Evolutionary conservation across 352 stramenopile genomes (phyloP), one percentile per base, ranked within the genome.

Genomic region (Pythium chondricola): DNA sequence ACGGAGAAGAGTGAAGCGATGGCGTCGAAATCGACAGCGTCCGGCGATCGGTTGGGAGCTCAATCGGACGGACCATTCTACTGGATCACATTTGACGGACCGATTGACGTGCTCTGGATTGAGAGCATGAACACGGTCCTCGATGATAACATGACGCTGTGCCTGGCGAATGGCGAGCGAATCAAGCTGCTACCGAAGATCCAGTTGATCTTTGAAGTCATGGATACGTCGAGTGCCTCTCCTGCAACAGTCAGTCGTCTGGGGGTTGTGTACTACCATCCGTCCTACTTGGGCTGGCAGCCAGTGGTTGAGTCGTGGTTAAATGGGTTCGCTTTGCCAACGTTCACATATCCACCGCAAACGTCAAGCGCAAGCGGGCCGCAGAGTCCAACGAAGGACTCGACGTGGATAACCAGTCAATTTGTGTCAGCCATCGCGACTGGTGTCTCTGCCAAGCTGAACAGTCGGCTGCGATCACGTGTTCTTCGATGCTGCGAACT

Each of bases 121-220:
- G 80, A 92, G 36, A 89, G 78, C 42, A 85, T 92, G 71, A 92
- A 92, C 61, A 96, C 86, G 0, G 82, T 96, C 9, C 58, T 96
- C 25, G 86, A 96, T 56, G 85, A 96, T 55, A 96, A 95, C 52
- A 93, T 81, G 75, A 95, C 86, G 33, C 65, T 96, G 0, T 95
- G 83, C n/a, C 61, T 96, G 20, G 82, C 86, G 10, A 95, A 94
- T 39, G 85, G 85, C 6, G 86, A 95, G 52, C 66, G 85, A 2
- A 95, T 96, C 30, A 89, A 88, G 43, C 63, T 96, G 17, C 48
- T 90, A 10, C 74, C 64, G 0, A 71, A 65, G 26, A 97, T 97
- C 58, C 93, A 96, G 43, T 72, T 96, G 56, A 45, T 98, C 2
- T 97, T 98, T 55, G 92, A 98, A 65, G 88, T 97, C 2, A 71